Conservation (phyloP, 2,329 filamentous ascomycete species). For the Phyllosticta paracitricarpa region DNA sequence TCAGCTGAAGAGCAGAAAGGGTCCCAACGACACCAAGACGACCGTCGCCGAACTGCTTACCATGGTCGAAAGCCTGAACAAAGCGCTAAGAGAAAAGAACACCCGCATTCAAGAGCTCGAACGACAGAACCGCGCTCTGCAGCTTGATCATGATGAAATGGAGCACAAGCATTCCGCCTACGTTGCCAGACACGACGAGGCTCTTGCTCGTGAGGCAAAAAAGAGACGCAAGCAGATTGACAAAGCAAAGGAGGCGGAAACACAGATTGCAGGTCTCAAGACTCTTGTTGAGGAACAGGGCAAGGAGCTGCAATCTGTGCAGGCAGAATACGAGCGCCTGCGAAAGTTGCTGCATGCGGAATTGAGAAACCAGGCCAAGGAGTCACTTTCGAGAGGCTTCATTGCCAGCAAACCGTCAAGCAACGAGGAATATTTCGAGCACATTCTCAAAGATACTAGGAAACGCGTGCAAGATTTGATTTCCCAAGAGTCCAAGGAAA, state of each 20-base stretch:
- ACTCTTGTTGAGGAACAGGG: slow-evolving; percentile 20
- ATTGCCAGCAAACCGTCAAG: slow-evolving; percentile 15
- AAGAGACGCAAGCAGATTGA: slow-evolving; percentile 20
- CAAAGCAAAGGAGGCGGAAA: slow-evolving; percentile 20
- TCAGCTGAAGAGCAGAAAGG: background rate
- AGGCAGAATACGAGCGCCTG: slow-evolving; percentile 31
- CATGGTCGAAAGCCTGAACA: slow-evolving; percentile 16
- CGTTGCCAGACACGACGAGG: slow-evolving; percentile 3
- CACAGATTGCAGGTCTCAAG: slow-evolving; percentile 17
- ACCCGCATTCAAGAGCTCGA: slow-evolving; percentile 16
- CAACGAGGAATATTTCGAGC: slow-evolving; percentile 24
- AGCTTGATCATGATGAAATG: slow-evolving; percentile 15
- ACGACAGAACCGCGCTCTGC: slow-evolving; percentile 15
- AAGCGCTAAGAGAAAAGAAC: background rate
- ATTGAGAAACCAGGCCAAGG: slow-evolving; percentile 28
- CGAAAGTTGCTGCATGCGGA: slow-evolving; percentile 31
- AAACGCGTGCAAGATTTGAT: slow-evolving; percentile 19
- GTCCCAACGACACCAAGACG: background rate
- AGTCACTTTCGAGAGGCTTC: slow-evolving; percentile 21
- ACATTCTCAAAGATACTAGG: slow-evolving; percentile 25
- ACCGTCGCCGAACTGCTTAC: slow-evolving; percentile 24
- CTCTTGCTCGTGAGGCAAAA: slow-evolving; percentile 18
- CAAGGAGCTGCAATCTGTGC: slow-evolving; percentile 18
- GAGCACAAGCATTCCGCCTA: slow-evolving; percentile 17
- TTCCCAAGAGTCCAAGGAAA: slow-evolving; percentile 12